Base-by-base conservation (phyloP, 352 stramenopile species). In the Globisporangium uncinulatum region DNA sequence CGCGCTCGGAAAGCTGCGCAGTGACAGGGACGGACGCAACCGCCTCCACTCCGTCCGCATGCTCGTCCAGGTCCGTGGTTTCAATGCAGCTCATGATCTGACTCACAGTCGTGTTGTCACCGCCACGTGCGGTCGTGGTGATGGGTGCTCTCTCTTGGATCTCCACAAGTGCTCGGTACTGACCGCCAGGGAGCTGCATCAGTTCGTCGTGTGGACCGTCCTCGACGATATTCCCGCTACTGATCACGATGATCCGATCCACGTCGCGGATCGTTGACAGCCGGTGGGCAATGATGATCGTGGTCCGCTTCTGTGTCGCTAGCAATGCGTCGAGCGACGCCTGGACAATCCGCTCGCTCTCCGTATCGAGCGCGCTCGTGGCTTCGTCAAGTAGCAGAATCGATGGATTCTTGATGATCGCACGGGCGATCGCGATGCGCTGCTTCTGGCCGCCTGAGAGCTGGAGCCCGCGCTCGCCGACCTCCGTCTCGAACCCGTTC, bases 211-310 rank as follows among this genome's bases (percentile, higher is more conserved):
- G 96, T 6, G 83, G 96, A 4, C 96, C 97, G 10, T 87, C 62
- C 65, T 99, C 95, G 6, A 96, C 81, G n/a, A 99, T 90, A 19
- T 59, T 62, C 6, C 96, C 96, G 15, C 87, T 69, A 17, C 94
- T 71, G 56, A 99, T 74, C 14, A 99, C 96, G 15, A 94, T 83
- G 55, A 99, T 99, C 39, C 85, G 76, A 63, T 98, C 83, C 50
- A 92, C 96, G 69, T 97, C 83, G 56, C 92, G 86, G 57, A 99
- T 91, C 14, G 94, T 99, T 51, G 84, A 96, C 24, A 99, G 62
- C 9, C 95, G 86, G 67, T 99, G 96, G 0, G 96, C 95, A 56
- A 98, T 95, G 56, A 62, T 64, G 41, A 64, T 61, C 14, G 29
- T 61, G 1, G 53, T 46, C 4, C 66, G 57, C 2, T 41, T 61